Base-by-base conservation (phyloP, 345 rosid species). In the Arabidopsis arenosa region DNA sequence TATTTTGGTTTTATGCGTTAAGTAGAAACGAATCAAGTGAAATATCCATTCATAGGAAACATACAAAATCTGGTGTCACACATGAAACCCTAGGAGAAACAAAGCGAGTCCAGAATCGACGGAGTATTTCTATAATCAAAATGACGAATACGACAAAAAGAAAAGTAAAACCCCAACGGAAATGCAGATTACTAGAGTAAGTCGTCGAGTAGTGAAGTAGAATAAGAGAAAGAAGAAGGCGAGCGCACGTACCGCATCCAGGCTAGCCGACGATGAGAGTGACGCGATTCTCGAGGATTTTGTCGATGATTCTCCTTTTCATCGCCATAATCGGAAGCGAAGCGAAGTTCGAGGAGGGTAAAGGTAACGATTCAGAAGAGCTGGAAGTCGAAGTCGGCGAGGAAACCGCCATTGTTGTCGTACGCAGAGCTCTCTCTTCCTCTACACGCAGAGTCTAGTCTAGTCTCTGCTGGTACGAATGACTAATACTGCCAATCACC, bases 221-320 rank as follows among this genome's bases (percentile, higher is more conserved):
- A 32, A 13, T 1, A 6, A 55, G 0, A 12, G 44, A 17, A 23
- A 28, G 15, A 18, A 56, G 3, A 21, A 45, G 3, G 49, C 7
- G 32, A 8, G 58, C 14, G 62, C 11, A 80, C 58, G 57, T 83
- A 91, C 97, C 98, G 84, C 97, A 94, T 67, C 98, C 98, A 15
- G 98, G 86, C 28, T 91, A 97, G 68, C 97, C 98, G 73, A 94
- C 86, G 62, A 91, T 90, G 70, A 94, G 93, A 76, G 98, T 94
- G 80, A 94, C 98, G 78, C 96, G 96, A 89, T 91, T 94, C 75
- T 87, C 88, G 70, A 75, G 65, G 70, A 91, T 83, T 83, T 94
- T 94, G 45, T 91, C 97, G 70, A 91, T 84, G 76, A 94, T 91
- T 71, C 75, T 91, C 77, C 68, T 78, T 66, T 79, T 84, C 69